Conservation (phyloP, 129 eudicot genomes). For the Artemisia annua region DNA sequence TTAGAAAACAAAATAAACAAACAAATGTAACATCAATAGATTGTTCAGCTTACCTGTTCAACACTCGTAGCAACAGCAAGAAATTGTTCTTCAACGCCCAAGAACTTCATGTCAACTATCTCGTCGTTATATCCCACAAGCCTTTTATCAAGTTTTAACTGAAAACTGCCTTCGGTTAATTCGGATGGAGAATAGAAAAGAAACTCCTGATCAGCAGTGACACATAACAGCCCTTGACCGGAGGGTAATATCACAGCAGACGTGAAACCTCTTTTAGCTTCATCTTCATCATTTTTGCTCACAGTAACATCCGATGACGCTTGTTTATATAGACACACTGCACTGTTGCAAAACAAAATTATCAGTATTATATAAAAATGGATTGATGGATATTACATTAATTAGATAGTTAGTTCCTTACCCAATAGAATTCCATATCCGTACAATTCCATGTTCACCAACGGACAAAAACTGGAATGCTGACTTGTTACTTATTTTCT, state of each 20-base stretch:
- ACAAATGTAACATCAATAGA: slow-evolving; percentile 1
- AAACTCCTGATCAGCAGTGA: slow-evolving; percentile 93
- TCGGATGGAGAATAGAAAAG: slow-evolving; percentile 56
- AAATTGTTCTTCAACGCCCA: slow-evolving; percentile 80
- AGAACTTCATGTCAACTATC: slow-evolving; percentile 87
- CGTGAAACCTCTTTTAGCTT: slow-evolving; percentile 75
- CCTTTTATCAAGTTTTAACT: slow-evolving; percentile 56
- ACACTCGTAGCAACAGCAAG: slow-evolving; percentile 97
- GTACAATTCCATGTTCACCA: slow-evolving; percentile 92
- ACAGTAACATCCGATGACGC: slow-evolving; percentile 75
- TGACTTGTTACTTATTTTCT: slow-evolving; percentile 37
- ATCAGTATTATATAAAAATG: background rate
- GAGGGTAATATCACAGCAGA: slow-evolving; percentile 84
- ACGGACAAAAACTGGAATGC: slow-evolving; percentile 66
- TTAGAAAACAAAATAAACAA: slow-evolving; percentile 5
- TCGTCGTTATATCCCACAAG: slow-evolving; percentile 92
- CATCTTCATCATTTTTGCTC: slow-evolving; percentile 50
- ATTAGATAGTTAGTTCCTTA: slow-evolving; percentile 22
- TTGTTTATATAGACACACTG: slow-evolving; percentile 71
- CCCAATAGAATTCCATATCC: slow-evolving; percentile 86
- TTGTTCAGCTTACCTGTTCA: slow-evolving; percentile 56
- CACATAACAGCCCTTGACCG: slow-evolving; percentile 75
- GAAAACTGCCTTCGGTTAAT: slow-evolving; percentile 47
- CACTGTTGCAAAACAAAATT: slow-evolving; percentile 40
- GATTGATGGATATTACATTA: background rate